Percentiles rank a stretch among this genome's conserved stretches.
Evolutionary conservation across 148 eudicot species (phyloP).

Genomic region (Nyssa sinensis): DNA sequence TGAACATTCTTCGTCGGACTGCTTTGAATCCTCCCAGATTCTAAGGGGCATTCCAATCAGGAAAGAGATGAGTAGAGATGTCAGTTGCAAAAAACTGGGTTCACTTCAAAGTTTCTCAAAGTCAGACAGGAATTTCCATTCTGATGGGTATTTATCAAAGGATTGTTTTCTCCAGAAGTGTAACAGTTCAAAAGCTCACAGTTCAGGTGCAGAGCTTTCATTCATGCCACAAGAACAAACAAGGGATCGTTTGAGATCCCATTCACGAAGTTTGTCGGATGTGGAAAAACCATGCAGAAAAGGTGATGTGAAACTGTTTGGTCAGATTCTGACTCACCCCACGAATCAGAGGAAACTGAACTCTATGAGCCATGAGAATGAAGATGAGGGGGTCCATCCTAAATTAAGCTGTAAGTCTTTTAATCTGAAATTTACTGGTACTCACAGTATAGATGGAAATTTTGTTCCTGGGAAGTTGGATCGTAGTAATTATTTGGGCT

Average conservation of each 20-base stretch:
- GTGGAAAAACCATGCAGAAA: slow-evolving; percentile 48
- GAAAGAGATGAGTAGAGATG: slow-evolving; percentile 32
- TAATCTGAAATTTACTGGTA: slow-evolving; percentile 25
- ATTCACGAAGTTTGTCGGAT: slow-evolving; percentile 36
- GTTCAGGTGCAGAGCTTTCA: slow-evolving; percentile 32
- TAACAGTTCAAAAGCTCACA: slow-evolving; percentile 17
- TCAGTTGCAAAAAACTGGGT: slow-evolving; percentile 21
- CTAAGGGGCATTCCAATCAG: slow-evolving; percentile 30
- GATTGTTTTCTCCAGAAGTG: slow-evolving; percentile 47
- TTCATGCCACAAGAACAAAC: slow-evolving; percentile 26
- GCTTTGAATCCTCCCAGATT: slow-evolving; percentile 26
- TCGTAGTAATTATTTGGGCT: slow-evolving; percentile 31
- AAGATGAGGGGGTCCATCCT: slow-evolving; percentile 20
- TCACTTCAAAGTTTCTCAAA: slow-evolving; percentile 10
- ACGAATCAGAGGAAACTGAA: slow-evolving; percentile 38
- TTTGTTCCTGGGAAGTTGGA: slow-evolving; percentile 27
- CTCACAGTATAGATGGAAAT: slow-evolving; percentile 25
- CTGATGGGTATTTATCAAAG: slow-evolving; percentile 19
- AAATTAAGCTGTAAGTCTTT: slow-evolving; percentile 20
- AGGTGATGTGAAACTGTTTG: slow-evolving; percentile 65
- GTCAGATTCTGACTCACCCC: slow-evolving; percentile 65
- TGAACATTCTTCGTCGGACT: slow-evolving; percentile 12
- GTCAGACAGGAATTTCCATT: slow-evolving; percentile 27
- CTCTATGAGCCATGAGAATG: slow-evolving; percentile 18
- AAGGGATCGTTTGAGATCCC: slow-evolving; percentile 16